These are phyloP conservation scores for Xenoacremonium recifei DNA, from an alignment of 2,329 filamentous ascomycete species.

Conservation along the genomic window DNA sequence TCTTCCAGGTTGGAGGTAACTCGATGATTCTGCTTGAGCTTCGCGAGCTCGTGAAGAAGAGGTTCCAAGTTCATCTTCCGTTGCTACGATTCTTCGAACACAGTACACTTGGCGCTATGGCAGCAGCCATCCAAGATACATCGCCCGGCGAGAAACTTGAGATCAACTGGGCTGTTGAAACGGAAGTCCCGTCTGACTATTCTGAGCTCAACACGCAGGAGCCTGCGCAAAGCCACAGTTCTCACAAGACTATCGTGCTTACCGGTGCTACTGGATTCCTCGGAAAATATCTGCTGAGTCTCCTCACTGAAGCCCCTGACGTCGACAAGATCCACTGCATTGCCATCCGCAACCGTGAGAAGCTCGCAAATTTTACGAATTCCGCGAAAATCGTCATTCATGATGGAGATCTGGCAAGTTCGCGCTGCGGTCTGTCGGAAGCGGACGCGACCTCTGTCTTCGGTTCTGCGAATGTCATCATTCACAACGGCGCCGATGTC, in stretches of 20 bases:
- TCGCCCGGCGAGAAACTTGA: background rate
- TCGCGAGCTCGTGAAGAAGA: slow-evolving; percentile 11
- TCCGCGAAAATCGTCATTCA: slow-evolving; percentile 31
- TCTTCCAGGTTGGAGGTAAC: slow-evolving; percentile 43
- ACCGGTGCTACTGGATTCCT: slow-evolving; percentile 19
- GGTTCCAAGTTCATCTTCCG: slow-evolving; percentile 28
- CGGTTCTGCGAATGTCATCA: slow-evolving; percentile 41
- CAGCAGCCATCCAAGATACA: slow-evolving; percentile 12
- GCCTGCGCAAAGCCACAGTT: background rate
- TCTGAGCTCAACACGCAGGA: background rate
- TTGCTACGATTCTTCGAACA: slow-evolving; percentile 37
- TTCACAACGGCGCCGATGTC: slow-evolving; percentile 45
- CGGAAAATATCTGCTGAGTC: slow-evolving; percentile 29
- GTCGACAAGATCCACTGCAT: slow-evolving; percentile 45
- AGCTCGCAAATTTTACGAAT: background rate
- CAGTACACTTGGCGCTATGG: slow-evolving; percentile 40
- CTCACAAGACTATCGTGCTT: slow-evolving; percentile 3
- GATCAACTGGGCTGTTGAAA: slow-evolving; percentile 8
- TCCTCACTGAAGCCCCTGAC: slow-evolving; percentile 29
- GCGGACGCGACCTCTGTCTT: slow-evolving; percentile 27
- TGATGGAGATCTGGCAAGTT: slow-evolving; percentile 34
- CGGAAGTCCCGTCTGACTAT: slow-evolving; percentile 1
- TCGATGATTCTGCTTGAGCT: slow-evolving; percentile 41
- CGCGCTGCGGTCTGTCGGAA: slow-evolving; percentile 37
- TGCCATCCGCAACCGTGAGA: slow-evolving; percentile 32